Evolutionary conservation across 2,329 filamentous ascomycete genomes (phyloP).

Genomic region (Neonectria sp.): DNA sequence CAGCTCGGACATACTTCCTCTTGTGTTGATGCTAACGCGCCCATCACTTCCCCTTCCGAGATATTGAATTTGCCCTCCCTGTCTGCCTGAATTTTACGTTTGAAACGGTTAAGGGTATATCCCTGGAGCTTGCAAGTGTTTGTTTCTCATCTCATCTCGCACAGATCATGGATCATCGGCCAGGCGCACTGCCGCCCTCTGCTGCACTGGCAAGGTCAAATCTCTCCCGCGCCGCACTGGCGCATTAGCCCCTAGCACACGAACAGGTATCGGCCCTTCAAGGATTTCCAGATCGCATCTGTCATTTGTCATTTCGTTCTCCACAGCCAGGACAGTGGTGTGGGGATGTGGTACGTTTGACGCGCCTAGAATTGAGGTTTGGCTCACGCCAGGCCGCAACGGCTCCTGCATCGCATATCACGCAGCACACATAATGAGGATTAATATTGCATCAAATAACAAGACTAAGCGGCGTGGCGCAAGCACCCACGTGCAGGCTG

Average conservation of each 20-base stretch:
- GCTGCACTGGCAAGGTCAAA: conserved; percentile 17
- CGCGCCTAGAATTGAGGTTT: conserved; percentile 24
- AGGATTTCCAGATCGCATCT: conserved; percentile 31
- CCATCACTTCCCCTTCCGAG: conserved; percentile 25
- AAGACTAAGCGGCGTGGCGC: conserved; percentile 23
- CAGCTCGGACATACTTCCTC: conserved; percentile 34
- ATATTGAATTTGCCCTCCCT: conserved; percentile 26
- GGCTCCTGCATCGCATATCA: conserved; percentile 11
- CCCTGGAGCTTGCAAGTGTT: conserved; percentile 16
- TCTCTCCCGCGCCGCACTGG: conserved; percentile 17
- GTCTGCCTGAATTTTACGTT: conserved; percentile 35
- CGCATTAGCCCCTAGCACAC: conserved; percentile 24
- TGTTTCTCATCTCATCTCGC: conserved; percentile 30
- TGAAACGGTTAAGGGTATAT: conserved; percentile 19
- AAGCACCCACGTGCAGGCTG: conserved; percentile 22
- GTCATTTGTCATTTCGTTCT: conserved; percentile 29
- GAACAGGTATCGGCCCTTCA: conserved; percentile 25
- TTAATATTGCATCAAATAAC: conserved; percentile 5
- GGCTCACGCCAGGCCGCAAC: conserved; percentile 16
- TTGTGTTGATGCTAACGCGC: conserved; percentile 27
- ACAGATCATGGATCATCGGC: conserved; percentile 28
- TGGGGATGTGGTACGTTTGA: conserved; percentile 32
- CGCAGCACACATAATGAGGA: conserved; percentile 1
- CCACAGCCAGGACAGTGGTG: conserved; percentile 23
- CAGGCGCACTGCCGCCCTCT: conserved; percentile 21